Conservation (phyloP, 331 rosid species). For the Quercus tomentella region DNA sequence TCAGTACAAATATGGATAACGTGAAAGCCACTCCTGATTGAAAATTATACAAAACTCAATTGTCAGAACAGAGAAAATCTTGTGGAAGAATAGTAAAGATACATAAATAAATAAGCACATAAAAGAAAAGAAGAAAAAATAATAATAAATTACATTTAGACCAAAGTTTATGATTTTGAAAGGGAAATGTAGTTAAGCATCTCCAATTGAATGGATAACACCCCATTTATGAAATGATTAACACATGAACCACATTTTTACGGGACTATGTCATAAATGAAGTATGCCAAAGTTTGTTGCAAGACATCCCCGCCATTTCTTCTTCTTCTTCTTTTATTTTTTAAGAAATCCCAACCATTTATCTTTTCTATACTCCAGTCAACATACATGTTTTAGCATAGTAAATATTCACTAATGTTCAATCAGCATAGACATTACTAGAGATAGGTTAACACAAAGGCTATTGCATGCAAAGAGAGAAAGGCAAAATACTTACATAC, state of each 20-base stretch:
- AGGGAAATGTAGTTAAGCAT: neutral
- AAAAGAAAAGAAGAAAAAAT: neutral
- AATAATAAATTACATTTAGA: neutral
- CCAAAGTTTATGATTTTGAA: neutral
- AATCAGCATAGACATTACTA: neutral
- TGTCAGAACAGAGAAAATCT: slow-evolving; percentile 18
- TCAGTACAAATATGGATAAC: slow-evolving; percentile 87
- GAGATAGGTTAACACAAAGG: neutral
- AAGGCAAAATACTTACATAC: neutral
- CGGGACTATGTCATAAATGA: neutral
- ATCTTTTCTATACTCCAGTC: neutral
- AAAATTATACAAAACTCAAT: slow-evolving; percentile 23
- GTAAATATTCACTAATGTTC: neutral
- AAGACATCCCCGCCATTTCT: neutral
- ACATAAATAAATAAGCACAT: neutral
- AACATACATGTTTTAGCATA: neutral
- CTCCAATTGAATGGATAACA: neutral
- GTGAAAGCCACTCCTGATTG: slow-evolving; percentile 67
- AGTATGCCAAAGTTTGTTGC: neutral
- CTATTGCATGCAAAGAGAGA: neutral
- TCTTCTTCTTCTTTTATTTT: neutral
- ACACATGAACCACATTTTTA: neutral
- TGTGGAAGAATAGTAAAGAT: neutral
- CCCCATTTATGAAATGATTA: neutral
- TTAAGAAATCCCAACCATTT: neutral